Evolutionary conservation across 192 early-diverging fungal genomes (phyloP).

Genomic region (Linnemannia zychae): DNA sequence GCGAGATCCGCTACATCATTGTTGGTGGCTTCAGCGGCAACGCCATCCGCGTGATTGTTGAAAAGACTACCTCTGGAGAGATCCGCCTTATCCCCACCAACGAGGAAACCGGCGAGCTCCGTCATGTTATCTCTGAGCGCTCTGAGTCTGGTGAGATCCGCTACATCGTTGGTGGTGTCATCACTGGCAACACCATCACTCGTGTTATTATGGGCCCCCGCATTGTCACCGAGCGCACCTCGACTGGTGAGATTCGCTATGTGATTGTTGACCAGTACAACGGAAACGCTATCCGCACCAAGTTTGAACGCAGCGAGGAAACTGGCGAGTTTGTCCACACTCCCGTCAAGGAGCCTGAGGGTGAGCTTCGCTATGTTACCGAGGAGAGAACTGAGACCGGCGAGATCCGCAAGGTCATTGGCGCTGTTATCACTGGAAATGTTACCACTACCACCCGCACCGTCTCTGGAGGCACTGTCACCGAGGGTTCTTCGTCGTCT

Average conservation of each 20-base stretch:
- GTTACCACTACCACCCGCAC: conserved; percentile 48
- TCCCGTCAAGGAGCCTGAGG: conserved; percentile 58
- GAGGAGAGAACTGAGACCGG: conserved; percentile 51
- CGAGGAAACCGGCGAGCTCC: conserved; percentile 43
- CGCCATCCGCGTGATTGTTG: conserved; percentile 48
- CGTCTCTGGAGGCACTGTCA: conserved; percentile 22
- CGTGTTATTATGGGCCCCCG: conserved; percentile 55
- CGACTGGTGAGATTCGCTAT: conserved; percentile 51
- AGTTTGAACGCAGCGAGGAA: conserved; percentile 54
- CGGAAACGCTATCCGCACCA: conserved; percentile 55
- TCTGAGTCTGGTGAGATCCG: conserved; percentile 42
- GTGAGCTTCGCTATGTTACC: conserved; percentile 53
- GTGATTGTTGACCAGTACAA: conserved; percentile 54
- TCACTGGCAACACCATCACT: conserved; percentile 31
- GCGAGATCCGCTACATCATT: conserved; percentile 56
- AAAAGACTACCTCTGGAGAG: conserved; percentile 37
- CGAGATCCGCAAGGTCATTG: conserved; percentile 55
- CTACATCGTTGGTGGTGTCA: conserved; percentile 41
- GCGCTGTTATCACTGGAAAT: conserved; percentile 52
- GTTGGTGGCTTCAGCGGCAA: conserved; percentile 50
- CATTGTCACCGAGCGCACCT: conserved; percentile 50
- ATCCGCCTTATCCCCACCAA: conserved; percentile 47
- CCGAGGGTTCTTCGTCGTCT: conserved; percentile 28
- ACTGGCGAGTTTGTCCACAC: conserved; percentile 53
- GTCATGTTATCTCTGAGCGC: conserved; percentile 41